Base-by-base conservation (phyloP, 2,329 filamentous ascomycete genomes). In the Nemania sp. region DNA sequence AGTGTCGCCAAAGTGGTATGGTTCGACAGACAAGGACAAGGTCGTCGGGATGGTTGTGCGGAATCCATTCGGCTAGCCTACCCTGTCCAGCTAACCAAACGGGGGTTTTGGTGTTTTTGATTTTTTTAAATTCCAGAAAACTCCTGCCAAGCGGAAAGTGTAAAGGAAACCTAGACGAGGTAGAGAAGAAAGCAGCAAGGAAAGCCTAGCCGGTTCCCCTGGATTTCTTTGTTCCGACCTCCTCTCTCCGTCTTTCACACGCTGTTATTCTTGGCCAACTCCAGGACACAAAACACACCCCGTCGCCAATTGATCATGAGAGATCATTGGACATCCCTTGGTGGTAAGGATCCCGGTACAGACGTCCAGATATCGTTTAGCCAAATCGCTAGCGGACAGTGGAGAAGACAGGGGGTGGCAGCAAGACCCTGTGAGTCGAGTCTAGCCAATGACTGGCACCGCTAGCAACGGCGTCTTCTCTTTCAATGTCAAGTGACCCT, bases 401-500 rank as follows among this genome's bases (percentile, higher is more conserved):
- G 56, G 60, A 47, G 55, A 59, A 48, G 21, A 11, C 29, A 35
- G 25, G 46, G 46, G 40, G 15, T 17, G 34, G 50, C 53, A 50
- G 43, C 51, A 40, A 48, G 51, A 45, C 42, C 50, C 46, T 62
- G 55, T 57, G 45, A 53, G 52, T 57, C 57, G 12, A 50, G 45
- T 20, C 51, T 43, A 57, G 53, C 60, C 60, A 63, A 63, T 63
- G 42, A 35, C 35, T 17, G n/a, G 48, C 43, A 48, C 57, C 53
- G 53, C 60, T 60, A 52, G 35, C 29, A 59, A 62, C 60, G 55
- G 60, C 51, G 54, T 48, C 37, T 56, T 45, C 40, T 50, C 43
- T 42, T 54, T 21, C 35, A 18, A 53, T 63, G 60, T 63, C 60
- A 60, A 63, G 48, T 63, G 60, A 63, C 60, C 60, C 25, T 32